These are phyloP conservation scores for Myxozyma sirexii DNA, from an alignment of 805 yeast species.

Conservation along the genomic window DNA sequence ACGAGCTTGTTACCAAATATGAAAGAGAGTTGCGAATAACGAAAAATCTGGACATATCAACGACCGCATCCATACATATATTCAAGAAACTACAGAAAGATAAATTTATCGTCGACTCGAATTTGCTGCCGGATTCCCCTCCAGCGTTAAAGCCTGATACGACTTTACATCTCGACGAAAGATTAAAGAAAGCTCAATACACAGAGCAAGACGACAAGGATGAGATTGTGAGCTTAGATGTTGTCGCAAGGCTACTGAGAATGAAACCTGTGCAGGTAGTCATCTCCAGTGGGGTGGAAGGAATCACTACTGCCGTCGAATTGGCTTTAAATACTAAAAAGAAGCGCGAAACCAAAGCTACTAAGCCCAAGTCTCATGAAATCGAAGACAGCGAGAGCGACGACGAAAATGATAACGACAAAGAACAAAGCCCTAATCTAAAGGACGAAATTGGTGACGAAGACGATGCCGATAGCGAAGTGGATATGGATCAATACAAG, in stretches of 20 bases:
- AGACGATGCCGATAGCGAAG: conserved; percentile 37
- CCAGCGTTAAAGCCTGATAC: conserved; percentile 4
- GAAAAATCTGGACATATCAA: conserved; percentile 31
- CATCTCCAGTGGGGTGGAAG: conserved; percentile 16
- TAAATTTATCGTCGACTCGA: conserved; percentile 10
- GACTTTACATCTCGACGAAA: background rate
- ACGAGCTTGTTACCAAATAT: conserved; percentile 23
- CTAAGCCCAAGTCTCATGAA: background rate
- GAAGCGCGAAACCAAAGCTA: background rate
- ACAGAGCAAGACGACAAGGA: conserved; percentile 11
- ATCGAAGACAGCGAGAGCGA: conserved; percentile 22
- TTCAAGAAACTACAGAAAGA: conserved; percentile 22
- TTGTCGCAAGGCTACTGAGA: conserved; percentile 37
- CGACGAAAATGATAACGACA: conserved; percentile 26
- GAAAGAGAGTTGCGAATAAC: conserved; percentile 36
- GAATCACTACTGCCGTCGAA: conserved; percentile 21
- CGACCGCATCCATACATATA: conserved; percentile 29
- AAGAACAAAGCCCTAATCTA: too few relatives aligned
- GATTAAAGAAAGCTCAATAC: background rate
- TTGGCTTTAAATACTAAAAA: conserved; percentile 24
- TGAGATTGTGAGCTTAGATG: conserved; percentile 25
- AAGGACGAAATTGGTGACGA: too few relatives aligned
- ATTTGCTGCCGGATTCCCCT: conserved; percentile 17
- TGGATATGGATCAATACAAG: conserved; percentile 8
- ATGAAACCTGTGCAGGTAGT: conserved; percentile 30